Conservation (phyloP, 495 filamentous ascomycete genomes). For the Aspergillus taichungensis region DNA sequence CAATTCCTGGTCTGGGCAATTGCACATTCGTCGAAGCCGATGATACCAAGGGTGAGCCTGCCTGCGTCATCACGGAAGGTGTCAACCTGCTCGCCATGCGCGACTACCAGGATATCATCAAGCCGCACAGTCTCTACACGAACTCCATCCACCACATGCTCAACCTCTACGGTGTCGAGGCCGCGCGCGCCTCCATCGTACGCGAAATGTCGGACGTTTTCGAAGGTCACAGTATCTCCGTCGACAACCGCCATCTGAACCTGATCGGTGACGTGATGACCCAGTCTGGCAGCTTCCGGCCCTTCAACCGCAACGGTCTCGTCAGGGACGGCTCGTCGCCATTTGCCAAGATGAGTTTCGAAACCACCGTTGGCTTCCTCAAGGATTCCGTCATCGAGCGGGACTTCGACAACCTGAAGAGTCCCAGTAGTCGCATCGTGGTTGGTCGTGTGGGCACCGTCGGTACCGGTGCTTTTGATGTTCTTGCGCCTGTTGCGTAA, state of each 20-base stretch:
- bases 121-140: conserved; percentile 78
- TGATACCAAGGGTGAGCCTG: conserved; percentile 43
- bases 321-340: conserved; percentile 70
- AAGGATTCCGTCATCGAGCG: conserved; percentile 83
- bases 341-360: conserved; percentile 97
- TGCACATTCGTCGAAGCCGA: conserved; percentile 65
- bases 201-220: conserved; percentile 83
- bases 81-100: conserved; percentile 88
- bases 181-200: conserved; percentile 76
- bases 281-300: conserved; percentile 69
- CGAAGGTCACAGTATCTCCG: conserved; percentile 81
- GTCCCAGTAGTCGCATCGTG: conserved; percentile 81
- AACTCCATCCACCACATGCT: conserved; percentile 88
- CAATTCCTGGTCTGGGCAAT: conserved; percentile 62
- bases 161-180: conserved; percentile 84
- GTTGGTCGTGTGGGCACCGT: conserved; percentile 71
- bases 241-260: conserved; percentile 88
- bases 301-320: conserved; percentile 86
- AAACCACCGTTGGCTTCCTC: conserved; percentile 90
- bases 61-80: conserved; percentile 67
- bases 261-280: conserved; percentile 98
- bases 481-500: conserved; percentile 59
- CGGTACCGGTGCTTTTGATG: conserved; percentile 88
- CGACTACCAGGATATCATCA: conserved; percentile 73
- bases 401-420: conserved; percentile 80